These are phyloP conservation scores for Mesembryanthemum crystallinum DNA, from an alignment of 148 eudicot species.

Conservation along the genomic window DNA sequence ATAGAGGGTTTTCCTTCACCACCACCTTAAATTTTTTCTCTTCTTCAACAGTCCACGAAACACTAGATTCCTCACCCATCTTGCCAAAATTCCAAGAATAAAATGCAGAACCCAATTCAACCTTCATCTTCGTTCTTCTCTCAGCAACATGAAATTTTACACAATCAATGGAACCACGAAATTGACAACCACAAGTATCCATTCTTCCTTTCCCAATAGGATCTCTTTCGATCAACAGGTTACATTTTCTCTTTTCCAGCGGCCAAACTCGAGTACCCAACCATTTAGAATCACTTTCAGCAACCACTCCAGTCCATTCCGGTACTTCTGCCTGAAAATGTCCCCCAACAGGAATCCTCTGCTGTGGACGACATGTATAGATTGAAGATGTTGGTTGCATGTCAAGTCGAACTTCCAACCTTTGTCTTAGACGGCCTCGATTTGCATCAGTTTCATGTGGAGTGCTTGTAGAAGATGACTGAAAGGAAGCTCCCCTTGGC, in stretches of 20 bases:
- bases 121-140: conserved; percentile 51
- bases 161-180: conserved; percentile 54
- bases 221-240: conserved; percentile 47
- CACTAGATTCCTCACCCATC: conserved; percentile 77
- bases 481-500: conserved; percentile 20
- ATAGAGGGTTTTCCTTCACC: conserved; percentile 54
- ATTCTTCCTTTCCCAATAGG: conserved; percentile 62
- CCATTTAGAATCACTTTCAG: conserved; percentile 63
- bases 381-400: conserved; percentile 34
- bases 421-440: conserved; percentile 25
- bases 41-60: conserved; percentile 65
- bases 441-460: conserved; percentile 25
- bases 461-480: conserved; percentile 33
- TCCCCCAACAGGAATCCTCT: conserved; percentile 54
- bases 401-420: conserved; percentile 29
- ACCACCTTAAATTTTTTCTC: conserved; percentile 45
- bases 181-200: conserved; percentile 61
- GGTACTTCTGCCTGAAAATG: conserved; percentile 63
- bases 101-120: conserved; percentile 67
- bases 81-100: conserved; percentile 55
- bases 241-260: conserved; percentile 29
- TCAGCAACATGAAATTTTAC: conserved; percentile 60
- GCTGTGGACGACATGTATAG: conserved; percentile 30
- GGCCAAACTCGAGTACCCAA: conserved; percentile 74
- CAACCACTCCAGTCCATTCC: conserved; percentile 46